phyloP scores from a whole-genome alignment of 2,329 filamentous ascomycete species.

The Coniochaeta hoffmannii region DNA sequence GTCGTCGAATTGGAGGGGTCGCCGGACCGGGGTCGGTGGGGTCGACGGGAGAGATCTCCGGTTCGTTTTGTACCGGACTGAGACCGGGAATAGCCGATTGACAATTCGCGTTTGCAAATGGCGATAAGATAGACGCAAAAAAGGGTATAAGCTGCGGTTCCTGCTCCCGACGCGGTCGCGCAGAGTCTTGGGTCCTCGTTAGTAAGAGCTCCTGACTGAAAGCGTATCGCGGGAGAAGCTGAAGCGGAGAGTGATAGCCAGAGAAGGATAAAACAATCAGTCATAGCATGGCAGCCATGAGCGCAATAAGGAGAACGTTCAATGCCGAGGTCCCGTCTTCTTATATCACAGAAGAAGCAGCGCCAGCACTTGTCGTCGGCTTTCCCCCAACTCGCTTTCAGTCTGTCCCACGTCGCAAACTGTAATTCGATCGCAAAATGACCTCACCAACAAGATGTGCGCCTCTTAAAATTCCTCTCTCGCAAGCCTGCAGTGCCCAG shows the following conservation, averaged over 20 bases:
- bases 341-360: background rate
- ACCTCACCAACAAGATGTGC: background rate
- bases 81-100: background rate
- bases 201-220: background rate
- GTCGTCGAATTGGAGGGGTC: background rate
- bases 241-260: background rate
- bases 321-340: background rate
- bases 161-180: background rate
- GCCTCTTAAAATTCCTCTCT: background rate
- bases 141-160: background rate
- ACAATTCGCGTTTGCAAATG: background rate
- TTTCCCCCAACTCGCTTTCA: background rate
- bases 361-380: background rate
- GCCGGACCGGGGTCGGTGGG: background rate
- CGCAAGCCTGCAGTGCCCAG: background rate
- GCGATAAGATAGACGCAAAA: background rate
- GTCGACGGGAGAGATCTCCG: constrained; percentile 3
- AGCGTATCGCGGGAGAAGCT: background rate
- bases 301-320: background rate
- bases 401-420: background rate
- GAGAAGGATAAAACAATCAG: background rate
- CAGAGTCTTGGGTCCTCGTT: background rate
- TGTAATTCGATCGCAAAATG: background rate
- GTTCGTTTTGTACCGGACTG: constrained; percentile 5
- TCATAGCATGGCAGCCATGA: background rate